A percentile compares a stretch with the other conserved stretches of the same genome.
These are phyloP conservation scores for Favolaschia claudopus DNA, from an alignment of 768 basidiomycete species.

Conservation along the genomic window DNA sequence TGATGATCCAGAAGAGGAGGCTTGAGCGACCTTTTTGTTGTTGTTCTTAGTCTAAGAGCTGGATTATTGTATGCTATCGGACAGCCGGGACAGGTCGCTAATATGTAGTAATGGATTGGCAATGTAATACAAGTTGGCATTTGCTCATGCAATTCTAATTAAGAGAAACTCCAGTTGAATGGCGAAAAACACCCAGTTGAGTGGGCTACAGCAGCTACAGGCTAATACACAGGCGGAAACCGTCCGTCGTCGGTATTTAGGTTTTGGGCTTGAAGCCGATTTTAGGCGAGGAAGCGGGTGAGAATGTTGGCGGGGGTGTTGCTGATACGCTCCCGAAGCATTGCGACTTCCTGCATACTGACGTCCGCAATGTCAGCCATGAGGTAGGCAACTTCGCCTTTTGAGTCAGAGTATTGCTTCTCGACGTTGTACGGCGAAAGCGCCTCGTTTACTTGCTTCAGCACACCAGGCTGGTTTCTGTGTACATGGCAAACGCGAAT, in stretches of 20 bases:
- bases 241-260: constrained; percentile 44
- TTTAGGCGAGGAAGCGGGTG: constrained; percentile 80
- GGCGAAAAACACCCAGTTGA: constrained; percentile 49
- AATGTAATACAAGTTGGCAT: constrained; percentile 34
- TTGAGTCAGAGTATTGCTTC: constrained; percentile 99
- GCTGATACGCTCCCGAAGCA: constrained; percentile 79
- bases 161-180: constrained; percentile 59
- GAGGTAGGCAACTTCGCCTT: constrained; percentile 91
- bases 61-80: constrained; percentile 17
- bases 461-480: constrained; percentile 94
- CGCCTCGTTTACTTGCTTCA: constrained; percentile 93
- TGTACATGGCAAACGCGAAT: constrained; percentile 96
- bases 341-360: constrained; percentile 79
- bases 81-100: constrained; percentile 15
- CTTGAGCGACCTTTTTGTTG: constrained; percentile 27
- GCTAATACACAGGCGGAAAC: constrained; percentile 34
- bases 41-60: too few relatives aligned
- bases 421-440: constrained; percentile 97
- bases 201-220: constrained; percentile 36
- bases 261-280: neutral
- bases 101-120: constrained; percentile 31
- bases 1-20: constrained; percentile 92
- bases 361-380: constrained; percentile 97
- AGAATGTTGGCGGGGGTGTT: constrained; percentile 87
- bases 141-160: constrained; percentile 26